phyloP scores from a whole-genome alignment of 176 grass and related monocot genomes.

The Chrysopogon serrulatus region DNA sequence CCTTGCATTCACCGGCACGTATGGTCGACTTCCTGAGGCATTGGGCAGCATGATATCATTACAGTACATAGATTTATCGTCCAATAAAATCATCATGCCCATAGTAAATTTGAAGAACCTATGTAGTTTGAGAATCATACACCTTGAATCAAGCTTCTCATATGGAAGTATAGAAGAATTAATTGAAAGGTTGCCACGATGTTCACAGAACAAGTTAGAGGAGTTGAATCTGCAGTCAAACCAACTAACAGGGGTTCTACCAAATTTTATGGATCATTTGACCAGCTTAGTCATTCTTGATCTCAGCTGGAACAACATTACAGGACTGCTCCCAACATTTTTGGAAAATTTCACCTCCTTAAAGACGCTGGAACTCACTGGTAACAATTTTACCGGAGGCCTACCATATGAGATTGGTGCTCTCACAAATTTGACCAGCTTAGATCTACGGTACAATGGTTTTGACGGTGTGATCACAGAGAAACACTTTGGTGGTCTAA shows the following conservation, averaged over 20 bases:
- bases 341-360: neutral
- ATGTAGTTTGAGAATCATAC: slow-evolving; percentile 4
- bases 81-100: neutral
- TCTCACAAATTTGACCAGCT: neutral
- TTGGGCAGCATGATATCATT: neutral
- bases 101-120: neutral
- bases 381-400: neutral
- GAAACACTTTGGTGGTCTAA: neutral
- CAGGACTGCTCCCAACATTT: neutral
- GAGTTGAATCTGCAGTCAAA: neutral
- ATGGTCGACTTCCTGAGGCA: neutral
- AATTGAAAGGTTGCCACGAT: neutral
- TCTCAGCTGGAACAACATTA: neutral
- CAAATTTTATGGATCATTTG: neutral
- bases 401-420: neutral
- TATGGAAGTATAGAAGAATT: neutral
- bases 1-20: neutral
- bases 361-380: neutral
- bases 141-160: neutral
- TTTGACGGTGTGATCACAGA: neutral
- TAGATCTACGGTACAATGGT: neutral
- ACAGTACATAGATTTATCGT: neutral
- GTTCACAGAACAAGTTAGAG: neutral
- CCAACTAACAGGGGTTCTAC: neutral
- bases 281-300: neutral